Conservation (phyloP, 805 yeast genomes). For the Starmerella stigmatis region DNA sequence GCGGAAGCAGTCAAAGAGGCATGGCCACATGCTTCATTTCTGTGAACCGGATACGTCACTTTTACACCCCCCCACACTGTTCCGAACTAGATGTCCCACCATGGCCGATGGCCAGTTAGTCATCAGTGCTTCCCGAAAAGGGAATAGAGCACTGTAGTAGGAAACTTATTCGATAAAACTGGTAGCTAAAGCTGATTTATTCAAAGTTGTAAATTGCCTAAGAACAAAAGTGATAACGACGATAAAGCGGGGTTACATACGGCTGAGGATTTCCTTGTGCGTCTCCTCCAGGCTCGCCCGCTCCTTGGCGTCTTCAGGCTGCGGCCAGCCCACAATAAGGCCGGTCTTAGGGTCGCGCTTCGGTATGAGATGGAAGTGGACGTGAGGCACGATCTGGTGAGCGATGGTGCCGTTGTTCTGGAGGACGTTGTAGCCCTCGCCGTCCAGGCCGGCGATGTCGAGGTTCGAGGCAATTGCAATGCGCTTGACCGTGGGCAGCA, state of each 20-base stretch:
- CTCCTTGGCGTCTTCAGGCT: constrained; percentile 61
- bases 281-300: constrained; percentile 40
- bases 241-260: constrained; percentile 10
- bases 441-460: constrained; percentile 45
- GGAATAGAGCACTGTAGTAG: not conserved
- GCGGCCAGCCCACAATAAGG: constrained; percentile 90
- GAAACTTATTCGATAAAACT: too few species aligned
- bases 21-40: constrained; percentile 21
- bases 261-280: constrained; percentile 44
- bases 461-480: constrained; percentile 59
- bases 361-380: constrained; percentile 94
- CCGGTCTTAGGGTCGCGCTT: constrained; percentile 67
- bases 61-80: not conserved
- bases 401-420: constrained; percentile 94
- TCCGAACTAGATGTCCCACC: too few species aligned
- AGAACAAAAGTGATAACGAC: not conserved
- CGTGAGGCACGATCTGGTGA: constrained; percentile 92
- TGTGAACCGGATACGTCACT: not conserved
- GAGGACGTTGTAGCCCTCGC: constrained; percentile 71
- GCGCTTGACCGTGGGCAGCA: constrained; percentile 81
- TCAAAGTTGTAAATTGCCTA: not conserved
- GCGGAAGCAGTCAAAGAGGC: constrained; percentile 13
- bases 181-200: too few species aligned
- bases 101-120: constrained; percentile 1
- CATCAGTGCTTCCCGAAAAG: not conserved